These are phyloP conservation scores for Umbelopsis sp. DNA, from an alignment of 192 early-diverging fungal species.

Conservation along the genomic window DNA sequence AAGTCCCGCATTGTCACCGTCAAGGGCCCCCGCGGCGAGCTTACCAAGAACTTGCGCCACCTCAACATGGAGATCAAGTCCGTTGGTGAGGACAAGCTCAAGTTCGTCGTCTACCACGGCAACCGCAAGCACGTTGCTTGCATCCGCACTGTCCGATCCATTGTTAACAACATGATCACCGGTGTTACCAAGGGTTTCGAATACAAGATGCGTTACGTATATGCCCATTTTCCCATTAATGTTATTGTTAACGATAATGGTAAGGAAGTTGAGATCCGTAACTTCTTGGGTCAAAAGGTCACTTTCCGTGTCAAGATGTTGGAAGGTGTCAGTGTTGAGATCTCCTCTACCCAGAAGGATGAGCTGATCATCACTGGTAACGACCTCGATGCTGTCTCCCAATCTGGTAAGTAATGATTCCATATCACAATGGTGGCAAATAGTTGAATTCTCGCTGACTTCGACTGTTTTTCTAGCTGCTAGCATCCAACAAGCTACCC, in stretches of 20 bases:
- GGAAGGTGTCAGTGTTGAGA: conserved; percentile 77
- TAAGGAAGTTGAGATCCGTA: conserved; percentile 91
- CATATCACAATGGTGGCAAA: background rate
- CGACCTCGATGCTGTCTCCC: conserved; percentile 92
- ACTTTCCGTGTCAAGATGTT: conserved; percentile 85
- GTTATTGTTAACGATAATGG: conserved; percentile 80
- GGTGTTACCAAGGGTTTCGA: conserved; percentile 98
- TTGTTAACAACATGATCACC: conserved; percentile 96
- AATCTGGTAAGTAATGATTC: conserved; percentile 63
- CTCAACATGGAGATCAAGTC: conserved; percentile 89
- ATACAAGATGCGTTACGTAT: conserved; percentile 99
- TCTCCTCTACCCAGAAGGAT: conserved; percentile 89
- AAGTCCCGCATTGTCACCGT: conserved; percentile 90
- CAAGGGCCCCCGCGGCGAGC: conserved; percentile 87
- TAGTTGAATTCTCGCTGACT: conserved; percentile 12
- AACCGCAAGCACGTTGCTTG: conserved; percentile 97
- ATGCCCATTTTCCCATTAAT: conserved; percentile 99
- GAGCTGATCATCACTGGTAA: conserved; percentile 93
- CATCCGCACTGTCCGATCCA: conserved; percentile 95
- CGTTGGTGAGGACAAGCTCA: conserved; percentile 68
- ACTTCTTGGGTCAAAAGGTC: conserved; percentile 97
- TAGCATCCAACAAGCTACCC: conserved; percentile 90
- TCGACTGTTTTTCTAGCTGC: conserved; percentile 58
- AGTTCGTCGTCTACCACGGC: conserved; percentile 93
- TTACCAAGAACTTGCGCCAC: conserved; percentile 92